A percentile compares a stretch with the other conserved stretches of the same genome.
Conservation (phyloP, 805 yeast genomes). For the Spathaspora boniae region DNA sequence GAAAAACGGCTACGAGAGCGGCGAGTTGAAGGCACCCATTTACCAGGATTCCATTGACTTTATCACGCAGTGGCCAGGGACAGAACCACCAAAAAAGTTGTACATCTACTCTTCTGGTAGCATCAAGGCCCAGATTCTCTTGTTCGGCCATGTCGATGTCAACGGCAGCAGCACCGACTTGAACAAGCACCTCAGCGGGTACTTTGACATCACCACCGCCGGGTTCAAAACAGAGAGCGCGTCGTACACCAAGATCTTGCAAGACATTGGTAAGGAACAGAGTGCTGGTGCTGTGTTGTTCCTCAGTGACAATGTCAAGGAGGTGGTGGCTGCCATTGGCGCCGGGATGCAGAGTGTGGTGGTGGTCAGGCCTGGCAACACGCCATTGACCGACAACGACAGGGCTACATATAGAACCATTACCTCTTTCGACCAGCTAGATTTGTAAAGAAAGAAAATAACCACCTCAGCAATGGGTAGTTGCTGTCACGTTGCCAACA, state of each 20-base stretch:
- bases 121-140: slow-evolving; percentile 76
- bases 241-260: slow-evolving; percentile 59
- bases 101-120: slow-evolving; percentile 90
- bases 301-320: slow-evolving; percentile 76
- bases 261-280: slow-evolving; percentile 32
- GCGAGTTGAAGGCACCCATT: slow-evolving; percentile 73
- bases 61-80: slow-evolving; percentile 40
- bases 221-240: slow-evolving; percentile 61
- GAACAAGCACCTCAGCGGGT: slow-evolving; percentile 54
- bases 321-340: slow-evolving; percentile 68
- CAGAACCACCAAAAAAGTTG: slow-evolving; percentile 31
- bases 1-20: slow-evolving; percentile 75
- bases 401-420: slow-evolving; percentile 20
- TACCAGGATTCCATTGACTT: slow-evolving; percentile 66
- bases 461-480: neutral
- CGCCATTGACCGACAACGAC: slow-evolving; percentile 40
- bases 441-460: slow-evolving; percentile 3
- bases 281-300: slow-evolving; percentile 47
- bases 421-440: slow-evolving; percentile 12
- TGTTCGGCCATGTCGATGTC: slow-evolving; percentile 60
- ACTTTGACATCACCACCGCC: slow-evolving; percentile 81
- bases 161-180: slow-evolving; percentile 42
- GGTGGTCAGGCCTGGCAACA: slow-evolving; percentile 77
- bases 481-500: neutral
- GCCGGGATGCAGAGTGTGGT: slow-evolving; percentile 60